Base-by-base conservation (phyloP, 495 filamentous ascomycete species). In the Talaromyces stipitatus region DNA sequence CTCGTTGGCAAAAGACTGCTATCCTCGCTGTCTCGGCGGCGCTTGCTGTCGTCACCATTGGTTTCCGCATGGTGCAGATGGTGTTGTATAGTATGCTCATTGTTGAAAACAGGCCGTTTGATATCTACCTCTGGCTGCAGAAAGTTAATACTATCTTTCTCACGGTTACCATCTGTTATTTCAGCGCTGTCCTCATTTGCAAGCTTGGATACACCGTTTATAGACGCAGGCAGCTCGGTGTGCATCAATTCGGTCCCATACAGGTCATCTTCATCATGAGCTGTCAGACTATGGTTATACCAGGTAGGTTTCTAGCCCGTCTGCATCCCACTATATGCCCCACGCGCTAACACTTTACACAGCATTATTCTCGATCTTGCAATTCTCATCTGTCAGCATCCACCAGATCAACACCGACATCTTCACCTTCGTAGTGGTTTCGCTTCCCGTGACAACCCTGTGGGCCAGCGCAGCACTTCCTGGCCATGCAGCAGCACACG, bases 371-470 rank as follows among this genome's bases (percentile, higher is more conserved):
- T 82, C 84, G 1, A 77, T 82, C 58, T 66, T 90, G 18, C 78
- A 89, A 58, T 90, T 80, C 66, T 89, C 79, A 64, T 55, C 66
- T 14, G 60, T 69, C 54, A 58, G 59, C 20, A 80, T 87, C 58
- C 81, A 82, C 3, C 79, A 85, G 54, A 71, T 88, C 32, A 67
- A 70, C 56, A 80, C 86, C 36, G 75, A 87, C 45, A 76, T 83
- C 14, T 67, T 85, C 2, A 90, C 87, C 9, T 72, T 86, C 3
- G 85, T 90, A 33, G 77, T 84, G 43, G 75, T 95, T 57, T 86
- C 87, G 43, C 80, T 94, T 2, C 91, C 91, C 0, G 79, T 96
- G 2, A 91, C 89, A 18, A 85, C 85, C 4, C 82, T 95, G 61
- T 95, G 82, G 91, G 91, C 82, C 58, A 75, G 74, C 55, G 76